Evolutionary conservation across 2,329 filamentous ascomycete species (phyloP), one percentile per base, ranked within the genome.

Genomic region (Colletotrichum chrysophilum): DNA sequence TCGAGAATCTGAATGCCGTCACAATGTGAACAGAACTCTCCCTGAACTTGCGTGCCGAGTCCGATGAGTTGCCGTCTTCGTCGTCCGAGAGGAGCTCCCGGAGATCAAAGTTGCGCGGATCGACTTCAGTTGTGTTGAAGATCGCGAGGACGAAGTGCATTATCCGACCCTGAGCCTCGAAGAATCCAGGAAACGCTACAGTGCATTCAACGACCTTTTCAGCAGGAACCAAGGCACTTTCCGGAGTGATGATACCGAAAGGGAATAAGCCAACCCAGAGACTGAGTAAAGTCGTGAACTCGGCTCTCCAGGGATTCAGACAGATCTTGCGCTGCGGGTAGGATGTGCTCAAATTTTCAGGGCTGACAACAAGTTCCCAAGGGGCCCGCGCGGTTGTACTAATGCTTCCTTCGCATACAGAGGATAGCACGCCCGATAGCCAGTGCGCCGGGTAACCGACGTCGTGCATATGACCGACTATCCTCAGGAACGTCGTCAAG

Each of bases 401-500:
- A 21, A 82, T 77, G 5, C 36, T 58, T 7, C 78, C 78, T 3
- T 60, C 64, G 61, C 75, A 78, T 7, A 80, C 67, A 16, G 70
- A 61, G 9, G 67, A 43, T 3, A 81, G 64, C 4, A 80, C 70
- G 1, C 74, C 72, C 1, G 78, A 78, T 9, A 82, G 69, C 80
- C 80, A 82, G 65, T 82, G 80, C 26, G 79, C 77, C 3, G 81
- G 80, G 61, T 81, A 82, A 16, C 81, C 80, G 12, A 78, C 74
- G 13, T 78, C 77, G 14, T 71, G 67, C 71, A 82, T 70, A 24
- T 77, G 77, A 2, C 26, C 36, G 2, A 80, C 60, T 16, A 82
- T 70, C 21, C 77, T 71, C 9, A 82, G 36, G 24, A 82, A 70
- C 4, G 74, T 66, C 4, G 78, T 79, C 9, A 79, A 43, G 61